Evolutionary conservation across 2,329 filamentous ascomycete genomes (phyloP).

Genomic region (Mariannaea elegans): DNA sequence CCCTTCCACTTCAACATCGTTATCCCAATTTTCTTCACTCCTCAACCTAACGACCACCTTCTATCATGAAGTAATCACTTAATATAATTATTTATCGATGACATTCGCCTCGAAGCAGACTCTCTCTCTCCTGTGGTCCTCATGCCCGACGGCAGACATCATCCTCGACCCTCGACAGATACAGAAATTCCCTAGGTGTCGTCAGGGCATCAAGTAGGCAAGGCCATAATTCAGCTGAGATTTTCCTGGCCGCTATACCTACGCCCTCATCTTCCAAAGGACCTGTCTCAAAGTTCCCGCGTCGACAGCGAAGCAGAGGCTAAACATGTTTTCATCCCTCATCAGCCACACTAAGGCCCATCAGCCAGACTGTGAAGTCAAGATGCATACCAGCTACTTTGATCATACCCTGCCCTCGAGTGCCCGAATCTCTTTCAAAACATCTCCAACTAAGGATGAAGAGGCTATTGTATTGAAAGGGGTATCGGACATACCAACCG

Average conservation of each 20-base stretch:
- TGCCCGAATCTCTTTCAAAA: constrained; percentile 38
- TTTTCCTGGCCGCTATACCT: neutral
- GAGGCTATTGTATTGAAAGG: constrained; percentile 1
- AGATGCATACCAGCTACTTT: constrained; percentile 41
- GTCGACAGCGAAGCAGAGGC: neutral
- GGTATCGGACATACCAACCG: constrained; percentile 13
- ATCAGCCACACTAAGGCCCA: constrained; percentile 35
- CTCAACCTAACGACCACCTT: neutral
- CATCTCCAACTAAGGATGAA: constrained; percentile 25
- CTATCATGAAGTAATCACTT: neutral
- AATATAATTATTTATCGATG: constrained; percentile 7
- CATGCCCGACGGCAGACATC: constrained; percentile 21
- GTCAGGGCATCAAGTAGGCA: neutral
- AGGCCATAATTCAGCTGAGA: neutral
- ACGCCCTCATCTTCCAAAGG: constrained; percentile 1
- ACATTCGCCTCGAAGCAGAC: constrained; percentile 2
- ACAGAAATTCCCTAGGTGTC: neutral
- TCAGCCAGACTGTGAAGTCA: constrained; percentile 23
- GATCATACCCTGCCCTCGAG: constrained; percentile 47
- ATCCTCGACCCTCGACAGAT: constrained; percentile 12
- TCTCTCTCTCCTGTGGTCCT: constrained; percentile 4
- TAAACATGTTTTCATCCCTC: constrained; percentile 35
- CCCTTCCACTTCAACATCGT: neutral
- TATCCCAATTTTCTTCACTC: neutral
- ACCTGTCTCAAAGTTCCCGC: neutral